Base-by-base conservation (phyloP, 306 rosid genomes). In the Benincasa hispida region DNA sequence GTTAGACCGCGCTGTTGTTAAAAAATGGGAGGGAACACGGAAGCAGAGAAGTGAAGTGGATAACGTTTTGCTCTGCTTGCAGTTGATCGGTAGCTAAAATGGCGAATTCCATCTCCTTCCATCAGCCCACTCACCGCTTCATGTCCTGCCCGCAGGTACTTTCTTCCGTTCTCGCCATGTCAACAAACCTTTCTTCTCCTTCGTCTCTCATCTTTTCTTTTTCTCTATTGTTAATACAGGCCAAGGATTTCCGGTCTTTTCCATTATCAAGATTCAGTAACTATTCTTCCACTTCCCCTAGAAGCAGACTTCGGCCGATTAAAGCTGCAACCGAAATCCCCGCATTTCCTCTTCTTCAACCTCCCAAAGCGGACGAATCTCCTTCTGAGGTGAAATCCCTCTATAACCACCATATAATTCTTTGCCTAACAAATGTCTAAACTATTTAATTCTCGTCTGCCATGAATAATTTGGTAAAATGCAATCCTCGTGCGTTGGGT, bases 21-120 rank as follows among this genome's bases (percentile, higher is more conserved):
- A 28, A 59, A 50, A 61, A 61, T 61, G 67, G 12, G 67, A 61
- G 67, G 67, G 67, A 61, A 61, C 37, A 17, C 21, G 22, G 12
- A 61, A 8, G 22, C 22, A 12, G n/a, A 12, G 66, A 59, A n/a
- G 10, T 15, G 37, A 60, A 61, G 37, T 61, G 67, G 67, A 61
- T 61, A 61, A 61, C 67, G 67, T 61, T 61, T 28, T 59, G n/a
- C 37, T 5, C 37, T 59, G 66, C 66, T 59, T 21, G 65, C 65
- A 4, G 19, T 11, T 60, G 37, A 60, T 60, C 45, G 15, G 18
- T 18, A 66, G 10, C 83, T 75, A 54, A 34, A 77, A 90, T 91
- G 98, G 89, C 88, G 34, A 79, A 91, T 81, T 84, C 91, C 62
- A 79, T 88, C 48, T 84, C 85, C 63, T 87, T 91, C 66, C 82